Base-by-base conservation (phyloP, 495 filamentous ascomycete species). In the Aspergillus ostianus region DNA sequence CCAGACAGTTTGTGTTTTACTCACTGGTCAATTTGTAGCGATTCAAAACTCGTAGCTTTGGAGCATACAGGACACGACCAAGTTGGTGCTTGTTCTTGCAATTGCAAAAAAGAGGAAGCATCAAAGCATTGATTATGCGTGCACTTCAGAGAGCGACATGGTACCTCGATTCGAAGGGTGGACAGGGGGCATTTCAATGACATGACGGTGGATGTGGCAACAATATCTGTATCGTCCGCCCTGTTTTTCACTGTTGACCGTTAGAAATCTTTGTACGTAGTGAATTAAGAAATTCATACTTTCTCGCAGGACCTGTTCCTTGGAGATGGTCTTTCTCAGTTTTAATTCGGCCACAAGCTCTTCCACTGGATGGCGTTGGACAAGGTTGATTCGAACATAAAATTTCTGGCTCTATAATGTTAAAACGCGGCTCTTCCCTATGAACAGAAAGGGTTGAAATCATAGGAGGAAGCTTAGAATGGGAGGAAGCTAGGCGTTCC, bases 101-200 rank as follows among this genome's bases (percentile, higher is more conserved):
- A 70, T 64, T 96, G 91, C 15, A 98, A 79, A 64, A 96, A 98
- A 3, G 91, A 95, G 3, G 85, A 85, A n/a, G 88, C 94, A 72
- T 98, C 94, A 69, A 98, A 98, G 67, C 94, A 98, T 65, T 94
- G 91, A 46, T 93, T 92, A 74, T 98, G 94, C 8, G 82, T 88
- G 70, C 94, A 98, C 21, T 86, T 68, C 9, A 85, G 79, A 2
- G 89, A 92, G 46, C 94, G 86, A 64, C 90, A 90, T 9, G 94
- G 94, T 21, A 88, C 77, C 26, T 85, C 80, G 32, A 98, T 89
- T 57, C 92, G 84, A 57, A 91, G 80, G 18, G 91, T 94, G 3
- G 91, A 93, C 13, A 98, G 72, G 1, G 95, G 94, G 66, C 94
- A 97, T 69, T 94, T 95, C 17, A 98, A 77, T 3, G 93, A 97